phyloP scores from a whole-genome alignment of 345 rosid genomes.

The Arabidopsis thaliana region DNA sequence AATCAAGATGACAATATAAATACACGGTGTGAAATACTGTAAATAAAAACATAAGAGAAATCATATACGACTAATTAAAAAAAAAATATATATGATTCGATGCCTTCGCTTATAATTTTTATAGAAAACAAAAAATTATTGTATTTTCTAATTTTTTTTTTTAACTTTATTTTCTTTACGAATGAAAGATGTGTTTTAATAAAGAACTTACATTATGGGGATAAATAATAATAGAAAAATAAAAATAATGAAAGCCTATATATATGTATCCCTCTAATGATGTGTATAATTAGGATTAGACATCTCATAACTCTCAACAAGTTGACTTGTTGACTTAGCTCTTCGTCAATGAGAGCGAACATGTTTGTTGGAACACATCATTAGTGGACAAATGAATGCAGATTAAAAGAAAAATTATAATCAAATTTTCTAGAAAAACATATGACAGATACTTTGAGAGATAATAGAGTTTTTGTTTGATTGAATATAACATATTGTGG shows the following conservation, averaged over 20 bases:
- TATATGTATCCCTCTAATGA: background rate
- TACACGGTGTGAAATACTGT: background rate
- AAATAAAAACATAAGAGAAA: background rate
- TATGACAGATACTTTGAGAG: conserved; percentile 15
- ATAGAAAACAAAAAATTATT: background rate
- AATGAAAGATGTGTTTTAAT: background rate
- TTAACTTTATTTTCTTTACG: background rate
- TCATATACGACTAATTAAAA: background rate
- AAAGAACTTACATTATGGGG: background rate
- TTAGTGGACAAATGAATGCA: conserved; percentile 28
- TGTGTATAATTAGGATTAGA: background rate
- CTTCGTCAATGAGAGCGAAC: conserved; percentile 34
- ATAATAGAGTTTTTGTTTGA: conserved; percentile 4
- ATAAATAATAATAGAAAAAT: too few species aligned
- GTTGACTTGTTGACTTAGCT: conserved; percentile 35
- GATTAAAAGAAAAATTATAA: background rate
- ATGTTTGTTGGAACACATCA: background rate
- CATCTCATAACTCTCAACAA: conserved; percentile 5
- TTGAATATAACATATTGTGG: background rate
- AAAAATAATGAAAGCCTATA: background rate
- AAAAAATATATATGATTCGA: background rate
- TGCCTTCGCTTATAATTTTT: background rate
- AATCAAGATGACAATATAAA: background rate
- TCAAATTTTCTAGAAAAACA: background rate
- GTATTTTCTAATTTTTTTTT: background rate